Conservation (phyloP, 768 basidiomycete genomes). For the Agaricus sinodeliciosus region DNA sequence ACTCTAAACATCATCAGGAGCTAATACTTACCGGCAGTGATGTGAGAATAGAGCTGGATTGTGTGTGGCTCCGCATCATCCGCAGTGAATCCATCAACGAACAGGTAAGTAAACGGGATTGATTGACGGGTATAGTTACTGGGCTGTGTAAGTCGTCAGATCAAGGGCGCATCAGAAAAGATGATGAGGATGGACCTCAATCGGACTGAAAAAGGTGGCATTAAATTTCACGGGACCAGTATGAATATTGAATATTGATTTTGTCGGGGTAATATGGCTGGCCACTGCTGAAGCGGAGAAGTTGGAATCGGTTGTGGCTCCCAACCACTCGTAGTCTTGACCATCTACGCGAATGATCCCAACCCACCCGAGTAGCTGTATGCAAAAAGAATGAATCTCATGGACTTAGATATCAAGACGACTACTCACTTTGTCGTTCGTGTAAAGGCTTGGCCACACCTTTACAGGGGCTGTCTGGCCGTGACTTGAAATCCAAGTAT, state of each 20-base stretch:
- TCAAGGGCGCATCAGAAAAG: not conserved
- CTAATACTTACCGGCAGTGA: constrained; percentile 26
- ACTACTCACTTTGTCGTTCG: not conserved
- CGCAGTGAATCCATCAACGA: constrained; percentile 26
- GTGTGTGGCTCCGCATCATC: constrained; percentile 29
- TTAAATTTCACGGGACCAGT: constrained; percentile 47
- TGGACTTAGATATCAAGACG: not conserved
- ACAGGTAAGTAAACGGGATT: constrained; percentile 43
- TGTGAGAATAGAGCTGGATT: constrained; percentile 41
- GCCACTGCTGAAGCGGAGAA: constrained; percentile 13
- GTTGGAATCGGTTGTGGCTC: constrained; percentile 16
- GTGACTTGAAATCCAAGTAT: not conserved
- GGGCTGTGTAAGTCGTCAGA: constrained; percentile 25
- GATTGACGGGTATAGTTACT: constrained; percentile 42
- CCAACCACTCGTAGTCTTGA: constrained; percentile 36
- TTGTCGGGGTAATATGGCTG: constrained; percentile 42
- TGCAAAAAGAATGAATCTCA: not conserved
- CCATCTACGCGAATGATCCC: constrained; percentile 44
- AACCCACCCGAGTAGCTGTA: constrained; percentile 41
- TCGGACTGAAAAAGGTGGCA: constrained; percentile 46
- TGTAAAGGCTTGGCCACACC: not conserved
- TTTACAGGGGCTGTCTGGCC: not conserved
- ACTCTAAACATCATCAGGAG: too few relatives aligned
- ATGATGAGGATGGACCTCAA: constrained; percentile 34
- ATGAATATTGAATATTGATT: constrained; percentile 40